phyloP scores from a whole-genome alignment of 2,329 filamentous ascomycete genomes.

The Lasiodiplodia citricola region DNA sequence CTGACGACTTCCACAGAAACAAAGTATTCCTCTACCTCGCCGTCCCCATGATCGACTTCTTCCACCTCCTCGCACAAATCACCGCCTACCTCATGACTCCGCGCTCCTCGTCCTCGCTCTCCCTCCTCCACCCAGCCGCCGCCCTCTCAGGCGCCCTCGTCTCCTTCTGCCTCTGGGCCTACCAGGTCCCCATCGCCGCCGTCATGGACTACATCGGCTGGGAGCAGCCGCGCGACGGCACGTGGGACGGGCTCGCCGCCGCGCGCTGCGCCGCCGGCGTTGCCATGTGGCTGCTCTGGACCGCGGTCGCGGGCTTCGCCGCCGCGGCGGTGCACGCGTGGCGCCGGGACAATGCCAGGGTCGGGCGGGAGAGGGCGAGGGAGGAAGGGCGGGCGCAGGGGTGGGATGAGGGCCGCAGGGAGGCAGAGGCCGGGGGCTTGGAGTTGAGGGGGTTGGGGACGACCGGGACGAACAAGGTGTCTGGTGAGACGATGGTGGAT shows the following conservation, averaged over 20 bases:
- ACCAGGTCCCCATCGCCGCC: not conserved
- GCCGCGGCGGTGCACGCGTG: not conserved
- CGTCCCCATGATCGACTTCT: slow-evolving; percentile 1
- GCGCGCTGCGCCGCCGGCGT: not conserved
- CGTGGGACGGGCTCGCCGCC: not conserved
- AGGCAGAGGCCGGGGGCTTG: not conserved
- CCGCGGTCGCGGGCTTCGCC: not conserved
- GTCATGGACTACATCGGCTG: not conserved
- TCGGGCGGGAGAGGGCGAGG: not conserved
- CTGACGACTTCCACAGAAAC: not conserved
- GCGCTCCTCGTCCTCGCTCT: not conserved
- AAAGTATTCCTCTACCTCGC: slow-evolving; percentile 5
- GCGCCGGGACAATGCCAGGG: not conserved
- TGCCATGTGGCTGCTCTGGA: not conserved
- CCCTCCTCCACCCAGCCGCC: not conserved
- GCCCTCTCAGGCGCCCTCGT: not conserved
- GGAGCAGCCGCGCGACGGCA: not conserved
- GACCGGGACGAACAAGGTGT: not conserved
- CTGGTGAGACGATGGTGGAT: slow-evolving; percentile 6
- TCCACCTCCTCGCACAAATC: not conserved
- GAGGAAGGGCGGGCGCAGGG: not conserved
- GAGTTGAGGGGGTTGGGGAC: slow-evolving; percentile 1
- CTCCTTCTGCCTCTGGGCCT: not conserved
- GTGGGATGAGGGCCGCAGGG: not conserved
- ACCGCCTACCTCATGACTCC: not conserved